These are phyloP conservation scores for Cyclotella sp. DNA, from an alignment of 108 stramenopile species.

Conservation along the genomic window DNA sequence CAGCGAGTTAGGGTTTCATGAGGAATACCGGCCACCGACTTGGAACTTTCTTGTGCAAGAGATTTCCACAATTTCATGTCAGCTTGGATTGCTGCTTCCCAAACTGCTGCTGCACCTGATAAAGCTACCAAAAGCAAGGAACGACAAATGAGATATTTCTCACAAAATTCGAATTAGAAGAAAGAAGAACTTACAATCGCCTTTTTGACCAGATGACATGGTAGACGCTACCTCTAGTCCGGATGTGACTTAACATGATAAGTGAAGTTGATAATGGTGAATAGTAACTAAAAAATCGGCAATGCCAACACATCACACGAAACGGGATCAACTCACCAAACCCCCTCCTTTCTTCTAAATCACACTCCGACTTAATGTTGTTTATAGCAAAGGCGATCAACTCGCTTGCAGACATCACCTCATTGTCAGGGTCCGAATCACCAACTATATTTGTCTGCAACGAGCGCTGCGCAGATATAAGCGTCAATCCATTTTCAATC, in stretches of 20 bases:
- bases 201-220: conserved; percentile 18
- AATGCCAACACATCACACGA: background rate
- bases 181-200: conserved; percentile 12
- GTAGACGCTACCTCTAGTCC: conserved; percentile 37
- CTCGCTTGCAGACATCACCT: conserved; percentile 23
- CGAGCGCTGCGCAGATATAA: conserved; percentile 35
- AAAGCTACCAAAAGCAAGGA: background rate
- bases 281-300: background rate
- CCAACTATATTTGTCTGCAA: conserved; percentile 22
- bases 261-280: background rate
- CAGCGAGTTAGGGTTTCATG: conserved; percentile 19
- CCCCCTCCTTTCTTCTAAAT: conserved; percentile 22
- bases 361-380: conserved; percentile 27
- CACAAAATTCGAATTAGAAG: background rate
- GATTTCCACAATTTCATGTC: conserved; percentile 40
- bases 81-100: conserved; percentile 30
- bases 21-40: conserved; percentile 27
- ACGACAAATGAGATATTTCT: background rate
- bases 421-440: conserved; percentile 12
- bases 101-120: conserved; percentile 22
- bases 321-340: conserved; percentile 10
- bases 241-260: conserved; percentile 1
- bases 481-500: conserved; percentile 35
- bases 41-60: conserved; percentile 28
- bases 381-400: conserved; percentile 28